Base-by-base conservation (phyloP, 2,329 filamentous ascomycete species). In the Alternaria sp. region DNA sequence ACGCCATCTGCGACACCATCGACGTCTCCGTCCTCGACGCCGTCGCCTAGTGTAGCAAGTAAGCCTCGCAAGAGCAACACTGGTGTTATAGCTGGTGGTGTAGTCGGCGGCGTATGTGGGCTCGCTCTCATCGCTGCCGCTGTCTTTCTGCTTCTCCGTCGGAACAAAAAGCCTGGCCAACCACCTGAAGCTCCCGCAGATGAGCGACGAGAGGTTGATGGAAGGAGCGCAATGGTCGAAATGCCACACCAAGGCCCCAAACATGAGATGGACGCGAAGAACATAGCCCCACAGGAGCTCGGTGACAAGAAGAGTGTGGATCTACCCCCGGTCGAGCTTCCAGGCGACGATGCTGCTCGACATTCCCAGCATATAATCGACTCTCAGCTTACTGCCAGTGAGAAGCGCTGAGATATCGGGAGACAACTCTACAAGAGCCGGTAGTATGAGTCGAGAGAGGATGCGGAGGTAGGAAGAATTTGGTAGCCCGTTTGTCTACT, bases 41-140 rank as follows among this genome's bases (percentile, higher is more conserved):
- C 54, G 15, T 36, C 54, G 13, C 23, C 46, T 6, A 52, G 32
- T 8, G n/a, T 19, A 26, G n/a, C 11, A 13, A 45, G 13, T 4
- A 17, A 25, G 9, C n/a, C 23, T 15, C 44, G 26, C 23, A 51
- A 30, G n/a, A 44, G n/a, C 17, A 30, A 58, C 17, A 58, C 23
- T 30, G 56, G 56, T n/a, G 56, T 19, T 12, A 58, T 58, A 58
- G 56, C 47, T 21, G 56, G 56, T 17, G 56, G 56, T 17, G 56
- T 58, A 15, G 46, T 52, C 4, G 56, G 56, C 6, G 56, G 56
- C 12, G 46, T 58, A 19, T 23, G 46, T 11, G 56, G 46, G 7
- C 32, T 52, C 15, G 56, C 46, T 58, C 32, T 58, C 12, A 52
- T 58, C 32, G 46, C 32, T 21, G 40, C 19, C 13, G 46, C 47